Conservation (phyloP, 805 yeast species). For the Tetrapisispora fleetii region DNA sequence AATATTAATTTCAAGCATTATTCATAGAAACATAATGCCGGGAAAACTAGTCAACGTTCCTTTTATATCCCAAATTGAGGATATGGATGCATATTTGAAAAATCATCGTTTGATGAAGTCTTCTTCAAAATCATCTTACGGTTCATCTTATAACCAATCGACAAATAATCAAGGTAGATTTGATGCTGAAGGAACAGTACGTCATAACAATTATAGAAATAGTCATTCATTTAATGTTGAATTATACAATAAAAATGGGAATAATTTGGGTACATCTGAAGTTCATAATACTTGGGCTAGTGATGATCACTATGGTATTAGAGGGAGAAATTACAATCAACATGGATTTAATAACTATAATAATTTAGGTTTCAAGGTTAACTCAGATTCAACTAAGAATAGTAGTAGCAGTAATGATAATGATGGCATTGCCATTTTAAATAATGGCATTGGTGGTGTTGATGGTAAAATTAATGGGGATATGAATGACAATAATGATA, state of each 20-base stretch:
- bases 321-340: background rate
- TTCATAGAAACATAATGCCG: constrained; percentile 16
- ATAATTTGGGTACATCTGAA: constrained; percentile 2
- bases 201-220: background rate
- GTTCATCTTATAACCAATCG: constrained; percentile 4
- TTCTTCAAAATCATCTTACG: constrained; percentile 7
- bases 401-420: constrained; percentile 4
- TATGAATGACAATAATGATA: background rate
- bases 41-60: constrained; percentile 25
- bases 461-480: background rate
- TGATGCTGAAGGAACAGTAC: constrained; percentile 2
- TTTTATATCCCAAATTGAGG: constrained; percentile 28
- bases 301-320: background rate
- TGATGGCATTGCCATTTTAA: constrained; percentile 1
- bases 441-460: constrained; percentile 1
- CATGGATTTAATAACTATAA: constrained; percentile 6
- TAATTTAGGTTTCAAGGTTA: constrained; percentile 4
- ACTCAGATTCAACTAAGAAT: constrained; percentile 9
- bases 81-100: constrained; percentile 24
- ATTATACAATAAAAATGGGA: background rate
- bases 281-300: background rate
- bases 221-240: background rate
- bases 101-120: constrained; percentile 20
- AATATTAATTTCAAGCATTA: background rate
- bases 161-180: constrained; percentile 1